phyloP scores from a whole-genome alignment of 139 green algal genomes.

The Closterium sp. region DNA sequence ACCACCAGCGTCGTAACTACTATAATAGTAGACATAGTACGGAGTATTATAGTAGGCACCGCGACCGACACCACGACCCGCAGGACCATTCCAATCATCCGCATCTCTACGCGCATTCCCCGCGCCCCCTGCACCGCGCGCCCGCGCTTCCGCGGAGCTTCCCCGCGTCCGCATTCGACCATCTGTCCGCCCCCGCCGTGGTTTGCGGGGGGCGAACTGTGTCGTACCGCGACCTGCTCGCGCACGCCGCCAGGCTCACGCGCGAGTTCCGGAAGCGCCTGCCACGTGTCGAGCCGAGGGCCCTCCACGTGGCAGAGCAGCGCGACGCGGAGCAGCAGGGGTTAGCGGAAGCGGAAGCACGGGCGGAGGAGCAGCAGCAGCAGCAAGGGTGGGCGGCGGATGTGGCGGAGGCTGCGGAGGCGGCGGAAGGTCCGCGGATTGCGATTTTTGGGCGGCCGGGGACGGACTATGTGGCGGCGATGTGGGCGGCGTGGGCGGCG shows the following conservation, averaged over 20 bases:
- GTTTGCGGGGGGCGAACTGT: not conserved
- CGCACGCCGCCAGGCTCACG: not conserved
- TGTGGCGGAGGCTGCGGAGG: constrained; percentile 1
- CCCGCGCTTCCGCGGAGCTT: not conserved
- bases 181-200: not conserved
- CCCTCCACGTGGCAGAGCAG: too few species aligned
- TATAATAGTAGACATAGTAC: not conserved
- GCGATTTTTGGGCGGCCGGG: constrained; percentile 61
- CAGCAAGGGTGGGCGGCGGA: too few species aligned
- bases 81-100: not conserved
- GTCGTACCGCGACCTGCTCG: not conserved
- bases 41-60: not conserved
- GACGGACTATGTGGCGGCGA: constrained; percentile 71
- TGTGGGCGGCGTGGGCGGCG: constrained; percentile 77
- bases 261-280: not conserved
- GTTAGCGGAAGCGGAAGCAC: not conserved
- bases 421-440: constrained; percentile 45
- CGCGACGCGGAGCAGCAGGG: not conserved
- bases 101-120: not conserved
- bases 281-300: not conserved
- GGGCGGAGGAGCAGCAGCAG: not conserved
- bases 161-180: not conserved
- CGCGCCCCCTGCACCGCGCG: too few species aligned
- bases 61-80: not conserved
- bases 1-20: not conserved